Base-by-base conservation (phyloP, 371 early-diverging fungal species). In the Mucor saturninus region DNA sequence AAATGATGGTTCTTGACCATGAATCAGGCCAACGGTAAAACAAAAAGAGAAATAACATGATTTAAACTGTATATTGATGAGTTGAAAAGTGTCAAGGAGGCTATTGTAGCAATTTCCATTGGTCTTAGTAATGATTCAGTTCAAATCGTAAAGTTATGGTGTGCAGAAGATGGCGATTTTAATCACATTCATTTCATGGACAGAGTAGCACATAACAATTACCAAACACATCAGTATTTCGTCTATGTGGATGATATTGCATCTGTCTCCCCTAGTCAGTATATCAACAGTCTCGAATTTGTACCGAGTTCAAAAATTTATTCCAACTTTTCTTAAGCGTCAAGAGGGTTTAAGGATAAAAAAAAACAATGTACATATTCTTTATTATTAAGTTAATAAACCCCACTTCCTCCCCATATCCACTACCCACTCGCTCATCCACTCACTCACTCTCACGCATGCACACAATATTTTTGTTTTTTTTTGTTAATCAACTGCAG, bases 171-270 rank as follows among this genome's bases (percentile, higher is more conserved):
- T 2, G 56, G 59, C 39, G 56, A 54, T 2, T 4, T 15, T 3
- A 43, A 46, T 6, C 5, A 39, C 1, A 48, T 57, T 13, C 30
- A 59, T 2, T 67, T 38, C n/a, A 56, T 71, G 32, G 42, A 66
- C 1, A 15, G 15, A 2, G 37, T 67, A 2, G 26, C 54, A 5
- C 53, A 37, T 2, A 48, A 63, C 10, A 56, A 59, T 1, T 66
- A 67, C 35, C 55, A 56, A 26, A 42, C 14, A 11, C 39, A 31
- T 28, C 71, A 63, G 15, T 63, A 66, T 5, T 71, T 71, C 56
- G 57, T 71, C 0, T 62, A 63, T 28, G 64, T 60, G 1, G 71
- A 71, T 52, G 71, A 71, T 49, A 48, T 59, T 11, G 37, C n/a
- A 0, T 38, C 63, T 40, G 48, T 71, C 14, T 5, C 50, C 0